Percentiles rank a stretch among this genome's conserved stretches.
phyloP scores from a whole-genome alignment of 106 monocot species.

The Platanthera zijinensis region DNA sequence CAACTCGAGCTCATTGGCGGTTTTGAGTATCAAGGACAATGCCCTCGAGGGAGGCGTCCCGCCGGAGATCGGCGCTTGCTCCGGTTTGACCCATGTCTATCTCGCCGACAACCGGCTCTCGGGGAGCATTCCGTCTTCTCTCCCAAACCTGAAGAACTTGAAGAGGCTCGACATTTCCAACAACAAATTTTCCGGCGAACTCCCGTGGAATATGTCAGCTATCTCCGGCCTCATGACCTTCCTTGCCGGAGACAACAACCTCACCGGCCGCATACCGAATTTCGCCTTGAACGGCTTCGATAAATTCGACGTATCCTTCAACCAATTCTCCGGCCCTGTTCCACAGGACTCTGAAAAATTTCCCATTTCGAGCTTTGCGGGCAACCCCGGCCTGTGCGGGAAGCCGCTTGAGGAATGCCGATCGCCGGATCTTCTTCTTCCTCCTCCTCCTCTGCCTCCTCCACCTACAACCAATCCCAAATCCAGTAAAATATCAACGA shows the following conservation, averaged over 20 bases:
- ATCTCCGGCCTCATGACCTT: conserved; percentile 25
- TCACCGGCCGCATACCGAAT: conserved; percentile 24
- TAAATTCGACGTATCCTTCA: conserved; percentile 28
- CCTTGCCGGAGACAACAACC: conserved; percentile 14
- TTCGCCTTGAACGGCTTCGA: conserved; percentile 14
- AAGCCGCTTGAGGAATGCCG: conserved; percentile 13
- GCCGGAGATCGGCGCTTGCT: conserved; percentile 21
- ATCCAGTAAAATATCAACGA: neutral
- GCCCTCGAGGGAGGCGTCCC: conserved; percentile 14
- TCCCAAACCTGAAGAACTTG: conserved; percentile 20
- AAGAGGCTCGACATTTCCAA: conserved; percentile 25
- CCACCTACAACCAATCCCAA: neutral
- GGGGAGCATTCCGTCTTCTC: conserved; percentile 24
- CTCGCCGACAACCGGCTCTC: conserved; percentile 28
- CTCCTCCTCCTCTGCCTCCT: neutral
- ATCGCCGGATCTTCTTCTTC: neutral
- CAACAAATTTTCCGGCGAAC: conserved; percentile 36
- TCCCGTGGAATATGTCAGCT: conserved; percentile 16
- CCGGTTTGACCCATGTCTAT: conserved; percentile 18
- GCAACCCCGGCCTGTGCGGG: conserved; percentile 34
- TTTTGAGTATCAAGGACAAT: conserved; percentile 19
- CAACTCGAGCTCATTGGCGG: conserved; percentile 5
- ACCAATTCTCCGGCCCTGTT: conserved; percentile 24
- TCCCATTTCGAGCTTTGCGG: neutral
- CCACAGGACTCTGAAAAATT: conserved; percentile 10